Evolutionary conservation across 495 filamentous ascomycete species (phyloP).

Genomic region (Amphirosellinia nigrospora): DNA sequence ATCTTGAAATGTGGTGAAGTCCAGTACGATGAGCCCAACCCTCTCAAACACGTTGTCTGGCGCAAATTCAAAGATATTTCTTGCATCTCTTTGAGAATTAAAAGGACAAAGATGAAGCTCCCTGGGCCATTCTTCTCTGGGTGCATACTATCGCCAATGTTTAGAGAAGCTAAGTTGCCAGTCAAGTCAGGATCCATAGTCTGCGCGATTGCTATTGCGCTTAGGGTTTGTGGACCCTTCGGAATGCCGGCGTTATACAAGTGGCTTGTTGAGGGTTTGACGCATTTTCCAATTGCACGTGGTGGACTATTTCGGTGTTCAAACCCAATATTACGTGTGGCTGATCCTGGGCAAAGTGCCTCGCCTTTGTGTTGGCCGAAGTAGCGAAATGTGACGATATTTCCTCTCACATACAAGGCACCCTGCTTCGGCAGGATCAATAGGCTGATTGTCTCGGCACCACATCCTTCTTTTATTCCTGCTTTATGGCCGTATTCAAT

Average conservation of each 20-base stretch:
- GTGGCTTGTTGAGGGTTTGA: not conserved
- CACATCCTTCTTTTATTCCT: not conserved
- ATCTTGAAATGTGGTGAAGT: not conserved
- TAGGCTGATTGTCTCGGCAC: not conserved
- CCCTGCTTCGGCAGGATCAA: not conserved
- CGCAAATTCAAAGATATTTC: not conserved
- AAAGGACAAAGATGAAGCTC: not conserved
- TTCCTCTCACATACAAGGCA: not conserved
- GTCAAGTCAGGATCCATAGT: not conserved
- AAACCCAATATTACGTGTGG: not conserved
- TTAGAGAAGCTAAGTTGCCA: not conserved
- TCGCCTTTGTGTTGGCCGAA: not conserved
- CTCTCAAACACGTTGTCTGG: not conserved
- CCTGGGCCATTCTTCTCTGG: not conserved
- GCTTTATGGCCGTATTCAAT: not conserved
- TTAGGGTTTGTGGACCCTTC: not conserved
- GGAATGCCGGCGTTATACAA: not conserved
- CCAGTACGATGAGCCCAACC: not conserved
- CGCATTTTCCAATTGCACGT: not conserved
- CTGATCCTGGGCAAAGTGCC: not conserved
- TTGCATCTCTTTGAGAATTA: not conserved
- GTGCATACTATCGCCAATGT: not conserved
- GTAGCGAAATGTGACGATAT: not conserved
- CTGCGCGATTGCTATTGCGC: not conserved
- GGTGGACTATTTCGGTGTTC: not conserved